Conservation (phyloP, 331 rosid species). For the Prunus yedoensis region DNA sequence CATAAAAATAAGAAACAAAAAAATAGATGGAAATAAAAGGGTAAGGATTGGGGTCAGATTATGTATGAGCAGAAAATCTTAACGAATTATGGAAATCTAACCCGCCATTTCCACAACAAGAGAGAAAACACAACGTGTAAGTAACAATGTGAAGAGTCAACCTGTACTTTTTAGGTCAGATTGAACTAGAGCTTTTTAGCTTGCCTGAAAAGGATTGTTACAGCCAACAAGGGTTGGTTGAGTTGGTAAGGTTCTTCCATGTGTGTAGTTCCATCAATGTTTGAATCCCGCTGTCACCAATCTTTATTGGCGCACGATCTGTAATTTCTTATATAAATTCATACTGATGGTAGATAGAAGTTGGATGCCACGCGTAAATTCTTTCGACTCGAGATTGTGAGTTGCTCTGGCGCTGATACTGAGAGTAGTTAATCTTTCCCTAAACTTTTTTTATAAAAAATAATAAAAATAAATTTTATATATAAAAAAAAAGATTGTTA, state of each 20-base stretch:
- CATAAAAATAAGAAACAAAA: background rate
- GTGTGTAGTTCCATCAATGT: no score
- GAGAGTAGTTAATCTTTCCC: no score
- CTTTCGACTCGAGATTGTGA: rapidly evolving
- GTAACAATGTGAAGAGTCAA: background rate
- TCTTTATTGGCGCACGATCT: rapidly evolving
- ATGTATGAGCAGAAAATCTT: background rate
- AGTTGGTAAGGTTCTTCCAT: rapidly evolving
- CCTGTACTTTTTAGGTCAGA: background rate
- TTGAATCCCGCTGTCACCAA: rapidly evolving
- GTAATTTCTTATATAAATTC: rapidly evolving
- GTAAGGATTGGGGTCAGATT: no score
- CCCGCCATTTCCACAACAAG: background rate
- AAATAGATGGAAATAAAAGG: background rate
- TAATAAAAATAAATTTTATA: no score
- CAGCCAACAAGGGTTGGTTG: rapidly evolving
- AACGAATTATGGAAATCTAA: background rate
- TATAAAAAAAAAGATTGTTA: background rate
- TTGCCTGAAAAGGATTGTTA: background rate
- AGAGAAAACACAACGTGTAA: background rate
- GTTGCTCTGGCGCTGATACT: rapidly evolving
- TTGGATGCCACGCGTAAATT: rapidly evolving
- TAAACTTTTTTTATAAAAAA: no score
- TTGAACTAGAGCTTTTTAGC: background rate
- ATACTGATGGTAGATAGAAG: rapidly evolving